Conservation (phyloP, 192 early-diverging fungal species). For the Backusella liffmaniae region DNA sequence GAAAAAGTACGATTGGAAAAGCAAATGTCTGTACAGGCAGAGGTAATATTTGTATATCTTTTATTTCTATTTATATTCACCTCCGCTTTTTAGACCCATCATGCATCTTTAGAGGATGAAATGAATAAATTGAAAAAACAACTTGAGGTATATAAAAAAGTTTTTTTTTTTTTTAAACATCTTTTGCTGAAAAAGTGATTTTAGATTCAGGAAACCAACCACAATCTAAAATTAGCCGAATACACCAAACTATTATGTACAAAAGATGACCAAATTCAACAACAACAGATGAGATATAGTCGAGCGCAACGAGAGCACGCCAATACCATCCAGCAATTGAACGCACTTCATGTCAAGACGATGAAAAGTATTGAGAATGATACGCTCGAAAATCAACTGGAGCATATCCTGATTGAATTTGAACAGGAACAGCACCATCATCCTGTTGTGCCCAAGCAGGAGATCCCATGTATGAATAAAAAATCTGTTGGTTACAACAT, state of each 20-base stretch:
- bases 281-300: background rate
- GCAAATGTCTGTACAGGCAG: background rate
- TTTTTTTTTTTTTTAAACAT: no score
- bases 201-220: background rate
- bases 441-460: background rate
- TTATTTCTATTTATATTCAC: background rate
- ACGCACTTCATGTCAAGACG: background rate
- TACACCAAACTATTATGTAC: background rate
- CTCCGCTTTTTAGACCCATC: background rate
- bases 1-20: background rate
- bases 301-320: background rate
- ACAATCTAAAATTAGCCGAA: slow-evolving; percentile 2
- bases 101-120: background rate
- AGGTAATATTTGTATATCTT: background rate
- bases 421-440: slow-evolving; percentile 7
- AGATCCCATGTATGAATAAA: background rate
- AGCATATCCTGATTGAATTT: background rate
- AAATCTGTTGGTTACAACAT: background rate
- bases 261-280: background rate
- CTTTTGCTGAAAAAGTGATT: no score
- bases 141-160: background rate
- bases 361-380: background rate
- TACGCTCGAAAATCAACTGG: background rate
- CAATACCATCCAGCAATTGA: background rate
- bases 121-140: slow-evolving; percentile 11